A percentile compares a stretch with the other conserved stretches of the same genome.
phyloP scores from a whole-genome alignment of 345 rosid genomes.

The Rhizophora mangle region DNA sequence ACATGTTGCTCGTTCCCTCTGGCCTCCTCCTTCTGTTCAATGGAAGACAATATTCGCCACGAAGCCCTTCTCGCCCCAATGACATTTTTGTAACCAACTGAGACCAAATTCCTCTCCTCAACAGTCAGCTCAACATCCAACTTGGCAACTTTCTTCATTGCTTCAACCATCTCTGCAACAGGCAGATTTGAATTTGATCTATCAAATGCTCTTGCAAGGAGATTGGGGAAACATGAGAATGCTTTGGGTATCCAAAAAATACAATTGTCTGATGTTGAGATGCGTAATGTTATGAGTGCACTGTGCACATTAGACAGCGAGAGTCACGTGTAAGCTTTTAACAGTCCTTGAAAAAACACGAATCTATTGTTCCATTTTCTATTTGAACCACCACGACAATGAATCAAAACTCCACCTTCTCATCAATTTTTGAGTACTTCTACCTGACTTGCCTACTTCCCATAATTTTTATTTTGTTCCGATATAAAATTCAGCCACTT shows the following conservation, averaged over 20 bases:
- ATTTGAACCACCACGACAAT: neutral
- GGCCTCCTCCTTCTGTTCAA: constrained; percentile 82
- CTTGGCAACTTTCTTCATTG: constrained; percentile 74
- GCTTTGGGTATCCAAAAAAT: neutral
- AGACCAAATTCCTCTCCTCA: constrained; percentile 81
- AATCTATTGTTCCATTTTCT: neutral
- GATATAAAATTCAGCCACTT: neutral
- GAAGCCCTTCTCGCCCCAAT: constrained; percentile 85
- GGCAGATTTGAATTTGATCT: neutral
- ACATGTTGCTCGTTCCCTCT: constrained; percentile 69
- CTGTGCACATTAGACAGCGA: no score
- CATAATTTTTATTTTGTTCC: neutral
- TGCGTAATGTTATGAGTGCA: no score
- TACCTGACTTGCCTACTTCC: neutral
- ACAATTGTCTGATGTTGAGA: neutral
- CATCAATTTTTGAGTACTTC: neutral
- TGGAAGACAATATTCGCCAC: constrained; percentile 66
- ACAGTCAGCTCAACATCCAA: constrained; percentile 67
- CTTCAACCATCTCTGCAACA: constrained; percentile 76
- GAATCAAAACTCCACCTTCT: neutral
- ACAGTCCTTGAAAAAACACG: no score
- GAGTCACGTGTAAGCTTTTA: no score
- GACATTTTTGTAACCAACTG: constrained; percentile 86
- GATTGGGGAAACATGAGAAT: neutral
- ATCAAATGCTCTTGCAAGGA: neutral